A percentile compares a stretch with the other conserved stretches of the same genome.
These are phyloP conservation scores for Calonectria honghensis DNA, from an alignment of 2,329 filamentous ascomycete genomes.

Conservation along the genomic window DNA sequence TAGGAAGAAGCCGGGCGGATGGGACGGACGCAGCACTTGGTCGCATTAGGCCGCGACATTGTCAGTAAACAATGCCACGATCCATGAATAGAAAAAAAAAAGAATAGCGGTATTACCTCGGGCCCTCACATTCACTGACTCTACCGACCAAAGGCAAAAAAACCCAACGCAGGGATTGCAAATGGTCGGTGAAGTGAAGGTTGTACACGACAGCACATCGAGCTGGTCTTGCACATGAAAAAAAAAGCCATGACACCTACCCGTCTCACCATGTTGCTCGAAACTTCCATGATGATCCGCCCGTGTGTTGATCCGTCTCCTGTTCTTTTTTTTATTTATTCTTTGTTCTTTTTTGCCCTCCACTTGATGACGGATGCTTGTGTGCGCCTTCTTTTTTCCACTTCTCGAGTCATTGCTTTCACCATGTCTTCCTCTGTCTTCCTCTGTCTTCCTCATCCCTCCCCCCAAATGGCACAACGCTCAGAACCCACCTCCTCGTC, in stretches of 20 bases:
- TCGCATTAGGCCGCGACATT: constrained; percentile 8
- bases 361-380: background rate
- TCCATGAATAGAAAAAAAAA: no score
- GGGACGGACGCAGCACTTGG: constrained; percentile 17
- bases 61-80: constrained; percentile 14
- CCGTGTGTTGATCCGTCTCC: background rate
- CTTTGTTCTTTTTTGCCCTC: background rate
- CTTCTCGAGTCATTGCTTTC: background rate
- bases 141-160: constrained; percentile 3
- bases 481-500: constrained; percentile 15
- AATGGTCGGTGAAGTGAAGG: constrained; percentile 15
- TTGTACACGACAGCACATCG: constrained; percentile 11
- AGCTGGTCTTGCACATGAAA: background rate
- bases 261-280: background rate
- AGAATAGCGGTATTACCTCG: constrained; percentile 33
- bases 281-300: background rate
- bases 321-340: background rate
- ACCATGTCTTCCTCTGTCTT: background rate
- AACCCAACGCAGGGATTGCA: constrained; percentile 22
- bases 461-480: background rate
- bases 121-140: constrained; percentile 24
- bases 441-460: no score
- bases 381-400: no score
- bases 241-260: constrained; percentile 4
- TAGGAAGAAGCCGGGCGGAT: constrained; percentile 29